phyloP scores from a whole-genome alignment of 257 asterid species.

The Osmanthus fragrans region DNA sequence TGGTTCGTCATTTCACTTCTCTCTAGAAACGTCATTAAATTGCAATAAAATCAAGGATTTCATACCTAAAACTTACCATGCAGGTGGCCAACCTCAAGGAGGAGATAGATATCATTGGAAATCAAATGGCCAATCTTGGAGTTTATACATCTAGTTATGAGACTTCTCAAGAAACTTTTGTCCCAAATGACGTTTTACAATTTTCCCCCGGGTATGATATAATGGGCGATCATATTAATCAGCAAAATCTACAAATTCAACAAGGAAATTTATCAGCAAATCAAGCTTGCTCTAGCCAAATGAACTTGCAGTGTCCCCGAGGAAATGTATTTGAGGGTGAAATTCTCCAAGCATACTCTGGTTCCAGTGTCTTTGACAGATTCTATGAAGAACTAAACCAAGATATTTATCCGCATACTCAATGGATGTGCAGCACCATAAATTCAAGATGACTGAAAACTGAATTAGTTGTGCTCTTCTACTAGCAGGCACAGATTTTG shows the following conservation, averaged over 20 bases:
- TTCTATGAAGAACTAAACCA: constrained; percentile 31
- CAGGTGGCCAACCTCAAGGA: constrained; percentile 69
- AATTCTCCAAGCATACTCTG: constrained; percentile 14
- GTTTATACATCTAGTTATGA: constrained; percentile 7
- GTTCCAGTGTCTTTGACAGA: constrained; percentile 20
- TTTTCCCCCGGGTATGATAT: constrained; percentile 1
- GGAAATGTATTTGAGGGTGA: constrained; percentile 24
- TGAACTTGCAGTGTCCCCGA: constrained; percentile 21
- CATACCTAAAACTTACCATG: constrained; percentile 1
- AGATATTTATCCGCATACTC: constrained; percentile 23
- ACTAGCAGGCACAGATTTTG: neutral
- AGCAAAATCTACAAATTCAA: constrained; percentile 11
- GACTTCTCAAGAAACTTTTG: constrained; percentile 1
- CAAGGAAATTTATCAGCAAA: constrained; percentile 12
- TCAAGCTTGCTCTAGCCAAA: constrained; percentile 29
- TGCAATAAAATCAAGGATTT: constrained; percentile 1
- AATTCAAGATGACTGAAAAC: constrained; percentile 3
- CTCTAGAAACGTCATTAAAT: neutral
- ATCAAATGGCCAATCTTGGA: constrained; percentile 43
- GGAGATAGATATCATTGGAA: constrained; percentile 57
- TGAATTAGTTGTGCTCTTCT: neutral
- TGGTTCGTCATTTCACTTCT: constrained; percentile 37
- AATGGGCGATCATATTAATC: constrained; percentile 9
- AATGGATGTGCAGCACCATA: constrained; percentile 26
- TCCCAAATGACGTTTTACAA: constrained; percentile 15